phyloP scores from a whole-genome alignment of 805 yeast genomes.

The Hanseniaspora clermontiae region DNA sequence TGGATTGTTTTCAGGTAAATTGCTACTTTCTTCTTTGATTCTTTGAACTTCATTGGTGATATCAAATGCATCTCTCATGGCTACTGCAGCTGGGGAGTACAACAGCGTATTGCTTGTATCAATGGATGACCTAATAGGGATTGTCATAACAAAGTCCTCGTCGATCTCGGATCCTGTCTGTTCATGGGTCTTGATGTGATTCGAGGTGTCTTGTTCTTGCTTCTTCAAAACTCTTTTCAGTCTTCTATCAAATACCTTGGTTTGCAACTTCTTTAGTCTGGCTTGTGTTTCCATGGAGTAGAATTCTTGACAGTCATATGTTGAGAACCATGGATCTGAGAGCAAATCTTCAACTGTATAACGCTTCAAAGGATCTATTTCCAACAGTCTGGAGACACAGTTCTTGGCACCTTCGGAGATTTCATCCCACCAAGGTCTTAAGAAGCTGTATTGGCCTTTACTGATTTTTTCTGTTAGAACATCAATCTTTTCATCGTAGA shows the following conservation, averaged over 20 bases:
- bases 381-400: slow-evolving; percentile 51
- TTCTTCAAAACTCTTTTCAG: slow-evolving; percentile 13
- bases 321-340: slow-evolving; percentile 55
- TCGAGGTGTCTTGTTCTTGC: slow-evolving; percentile 6
- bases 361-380: slow-evolving; percentile 56
- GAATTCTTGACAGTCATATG: slow-evolving; percentile 21
- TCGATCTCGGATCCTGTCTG: not conserved
- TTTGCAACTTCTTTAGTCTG: not conserved
- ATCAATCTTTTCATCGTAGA: slow-evolving; percentile 62
- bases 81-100: slow-evolving; percentile 64
- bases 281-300: slow-evolving; percentile 2
- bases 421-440: slow-evolving; percentile 85
- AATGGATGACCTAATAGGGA: slow-evolving; percentile 18
- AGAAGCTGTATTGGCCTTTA: slow-evolving; percentile 58
- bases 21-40: slow-evolving; percentile 38
- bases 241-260: slow-evolving; percentile 9
- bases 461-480: slow-evolving; percentile 56
- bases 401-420: slow-evolving; percentile 57
- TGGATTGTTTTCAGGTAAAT: slow-evolving; percentile 1
- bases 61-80: slow-evolving; percentile 76
- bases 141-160: slow-evolving; percentile 21
- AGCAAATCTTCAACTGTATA: slow-evolving; percentile 56
- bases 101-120: slow-evolving; percentile 19
- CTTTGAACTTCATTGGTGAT: slow-evolving; percentile 78
- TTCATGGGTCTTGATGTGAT: slow-evolving; percentile 9